A percentile compares a stretch with the other conserved stretches of the same genome.
Conservation (phyloP, 2,329 filamentous ascomycete genomes). For the Sarocladiaceae sp. region DNA sequence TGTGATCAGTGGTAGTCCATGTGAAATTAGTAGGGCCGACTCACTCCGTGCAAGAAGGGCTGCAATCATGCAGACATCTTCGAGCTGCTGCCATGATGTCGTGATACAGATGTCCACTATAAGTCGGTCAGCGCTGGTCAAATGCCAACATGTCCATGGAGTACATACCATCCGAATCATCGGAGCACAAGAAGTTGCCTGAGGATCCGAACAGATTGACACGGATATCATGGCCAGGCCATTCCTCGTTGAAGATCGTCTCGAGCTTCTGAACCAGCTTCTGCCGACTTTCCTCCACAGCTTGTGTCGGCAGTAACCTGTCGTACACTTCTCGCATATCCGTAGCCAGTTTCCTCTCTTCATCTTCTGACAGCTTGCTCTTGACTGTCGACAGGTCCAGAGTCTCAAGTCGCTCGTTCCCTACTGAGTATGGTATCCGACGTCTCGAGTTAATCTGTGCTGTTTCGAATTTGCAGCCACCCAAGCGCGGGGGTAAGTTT, state of each 20-base stretch:
- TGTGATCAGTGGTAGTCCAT: conserved; percentile 60
- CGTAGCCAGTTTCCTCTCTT: conserved; percentile 67
- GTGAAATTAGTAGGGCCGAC: conserved; percentile 46
- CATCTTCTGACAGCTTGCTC: conserved; percentile 61
- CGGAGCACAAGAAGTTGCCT: conserved; percentile 88
- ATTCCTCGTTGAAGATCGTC: conserved; percentile 79
- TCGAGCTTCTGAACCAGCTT: conserved; percentile 83
- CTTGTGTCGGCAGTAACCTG: conserved; percentile 71
- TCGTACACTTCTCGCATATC: conserved; percentile 85
- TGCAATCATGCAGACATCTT: conserved; percentile 85
- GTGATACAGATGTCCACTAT: conserved; percentile 96
- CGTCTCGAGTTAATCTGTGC: conserved; percentile 73
- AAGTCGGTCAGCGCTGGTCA: neutral
- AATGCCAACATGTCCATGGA: neutral
- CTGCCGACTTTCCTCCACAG: conserved; percentile 69
- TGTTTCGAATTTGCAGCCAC: conserved; percentile 83
- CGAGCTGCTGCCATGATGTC: conserved; percentile 79
- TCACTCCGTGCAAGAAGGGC: conserved; percentile 78
- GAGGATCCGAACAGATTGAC: conserved; percentile 98
- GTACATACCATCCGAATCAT: conserved; percentile 89
- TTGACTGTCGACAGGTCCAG: conserved; percentile 67
- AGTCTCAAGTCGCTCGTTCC: conserved; percentile 70
- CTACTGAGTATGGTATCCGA: conserved; percentile 86
- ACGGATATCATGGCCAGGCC: conserved; percentile 83
- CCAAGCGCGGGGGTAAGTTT: conserved; percentile 50